Evolutionary conservation across 371 early-diverging fungal genomes (phyloP), one percentile per base, ranked within the genome.

Genomic region (Mortierella sp.): DNA sequence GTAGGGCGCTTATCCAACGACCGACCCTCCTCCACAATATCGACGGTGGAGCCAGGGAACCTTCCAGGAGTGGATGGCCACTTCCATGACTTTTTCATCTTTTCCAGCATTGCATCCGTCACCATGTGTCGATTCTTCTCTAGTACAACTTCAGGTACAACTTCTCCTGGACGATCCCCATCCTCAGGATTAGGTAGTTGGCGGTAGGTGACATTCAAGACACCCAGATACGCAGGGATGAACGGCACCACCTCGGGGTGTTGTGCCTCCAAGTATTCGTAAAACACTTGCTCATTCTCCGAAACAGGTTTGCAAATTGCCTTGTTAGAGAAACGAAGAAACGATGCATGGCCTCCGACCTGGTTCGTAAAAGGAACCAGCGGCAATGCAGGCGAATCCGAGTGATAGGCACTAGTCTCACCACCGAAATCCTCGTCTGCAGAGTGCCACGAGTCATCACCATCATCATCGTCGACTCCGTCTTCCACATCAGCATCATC

Each of bases 241-340:
- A 95, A 98, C 3, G 89, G 91, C 45, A 92, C 79, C 26, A 98
- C 82, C 58, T 93, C 88, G 6, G 94, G 93, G 65, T 94, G 93
- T 31, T 86, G 78, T 24, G 83, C 72, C 58, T 93, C 94, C 16
- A 97, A 80, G 51, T 86, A 83, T 62, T 97, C 97, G 80, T 98
- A 98, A 78, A 98, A 97, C 23, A 80, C 78, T 52, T 91, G 89
- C 64, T 98, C 98, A 54, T 86, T 86, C 39, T 80, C 80, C 30
- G 92, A 90, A 55, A 96, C 87, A 7, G 96, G 94, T 68, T 95
- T 95, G 80, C 94, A 95, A 34, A 95, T 85, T 6, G 96, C 95
- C 68, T 87, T 89, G 67, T 93, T 86, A 30, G 91, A 89, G 81
- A 95, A 93, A 39, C 93, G 88, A 38, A 94, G 81, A 41, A 95